Percentiles rank a stretch among this genome's conserved stretches.
phyloP scores from a whole-genome alignment of 306 rosid genomes.

The Ormosia semicastrata region DNA sequence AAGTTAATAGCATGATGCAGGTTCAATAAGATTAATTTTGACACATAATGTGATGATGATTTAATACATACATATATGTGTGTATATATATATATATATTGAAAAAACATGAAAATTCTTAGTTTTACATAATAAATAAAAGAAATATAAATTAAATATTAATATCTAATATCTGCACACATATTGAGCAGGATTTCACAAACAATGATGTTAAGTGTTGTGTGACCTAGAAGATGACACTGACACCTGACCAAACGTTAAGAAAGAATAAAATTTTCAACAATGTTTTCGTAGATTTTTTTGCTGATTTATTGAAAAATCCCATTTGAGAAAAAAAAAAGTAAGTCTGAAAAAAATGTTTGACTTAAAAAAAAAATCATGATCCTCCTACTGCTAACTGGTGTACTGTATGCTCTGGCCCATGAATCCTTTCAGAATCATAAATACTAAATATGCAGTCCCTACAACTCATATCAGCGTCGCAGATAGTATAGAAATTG shows the following conservation, averaged over 20 bases:
- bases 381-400: too few species aligned
- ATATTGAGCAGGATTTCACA: background rate
- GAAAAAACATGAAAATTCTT: too few species aligned
- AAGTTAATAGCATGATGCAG: too few species aligned
- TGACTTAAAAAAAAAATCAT: too few species aligned
- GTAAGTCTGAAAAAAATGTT: too few species aligned
- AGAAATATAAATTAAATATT: too few species aligned
- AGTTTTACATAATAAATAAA: too few species aligned
- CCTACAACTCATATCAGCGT: conserved; percentile 22
- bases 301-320: background rate
- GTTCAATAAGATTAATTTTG: background rate
- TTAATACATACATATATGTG: too few species aligned
- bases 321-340: background rate
- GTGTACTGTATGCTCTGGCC: background rate
- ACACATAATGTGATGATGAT: background rate
- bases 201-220: background rate
- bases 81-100: too few species aligned
- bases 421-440: background rate
- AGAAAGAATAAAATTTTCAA: background rate
- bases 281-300: background rate
- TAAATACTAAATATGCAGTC: conserved; percentile 9
- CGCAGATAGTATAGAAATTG: background rate
- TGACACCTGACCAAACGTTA: background rate
- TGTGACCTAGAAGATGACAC: background rate
- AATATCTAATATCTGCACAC: too few species aligned